Evolutionary conservation across 805 yeast species (phyloP).

Genomic region (Lipomyces chichibuensis): DNA sequence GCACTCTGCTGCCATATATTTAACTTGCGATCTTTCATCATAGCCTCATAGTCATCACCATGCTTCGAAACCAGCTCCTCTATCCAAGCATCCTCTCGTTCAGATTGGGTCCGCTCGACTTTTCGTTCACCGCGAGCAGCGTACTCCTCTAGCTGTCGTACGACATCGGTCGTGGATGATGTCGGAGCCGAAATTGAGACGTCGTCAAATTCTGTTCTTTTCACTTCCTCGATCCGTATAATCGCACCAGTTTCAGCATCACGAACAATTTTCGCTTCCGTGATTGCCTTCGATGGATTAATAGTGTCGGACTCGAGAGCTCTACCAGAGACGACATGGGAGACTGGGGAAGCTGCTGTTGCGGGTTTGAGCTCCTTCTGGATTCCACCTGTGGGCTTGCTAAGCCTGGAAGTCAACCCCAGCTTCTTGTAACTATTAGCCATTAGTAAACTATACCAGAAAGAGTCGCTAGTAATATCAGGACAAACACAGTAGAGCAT

Average conservation of each 20-base stretch:
- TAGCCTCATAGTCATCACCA: slow-evolving; percentile 84
- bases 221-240: slow-evolving; percentile 14
- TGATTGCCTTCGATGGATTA: background rate
- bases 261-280: slow-evolving; percentile 41
- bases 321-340: background rate
- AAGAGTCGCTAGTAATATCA: slow-evolving; percentile 10
- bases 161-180: slow-evolving; percentile 55
- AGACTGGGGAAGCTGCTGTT: background rate
- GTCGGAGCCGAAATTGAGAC: slow-evolving; percentile 37
- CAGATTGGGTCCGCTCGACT: slow-evolving; percentile 61
- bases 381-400: slow-evolving; percentile 76
- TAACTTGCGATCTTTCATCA: slow-evolving; percentile 76
- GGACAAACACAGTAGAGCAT: slow-evolving; percentile 2
- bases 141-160: slow-evolving; percentile 67
- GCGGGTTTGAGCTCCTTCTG: slow-evolving; percentile 52
- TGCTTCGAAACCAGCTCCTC: slow-evolving; percentile 65
- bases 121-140: slow-evolving; percentile 49
- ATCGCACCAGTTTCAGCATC: slow-evolving; percentile 1
- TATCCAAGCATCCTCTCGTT: slow-evolving; percentile 77
- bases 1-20: slow-evolving; percentile 65
- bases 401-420: slow-evolving; percentile 72
- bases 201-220: slow-evolving; percentile 47
- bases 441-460: background rate
- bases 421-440: slow-evolving; percentile 60
- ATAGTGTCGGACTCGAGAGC: background rate